phyloP scores from a whole-genome alignment of 768 basidiomycete species.

The Hortiboletus campestris region DNA sequence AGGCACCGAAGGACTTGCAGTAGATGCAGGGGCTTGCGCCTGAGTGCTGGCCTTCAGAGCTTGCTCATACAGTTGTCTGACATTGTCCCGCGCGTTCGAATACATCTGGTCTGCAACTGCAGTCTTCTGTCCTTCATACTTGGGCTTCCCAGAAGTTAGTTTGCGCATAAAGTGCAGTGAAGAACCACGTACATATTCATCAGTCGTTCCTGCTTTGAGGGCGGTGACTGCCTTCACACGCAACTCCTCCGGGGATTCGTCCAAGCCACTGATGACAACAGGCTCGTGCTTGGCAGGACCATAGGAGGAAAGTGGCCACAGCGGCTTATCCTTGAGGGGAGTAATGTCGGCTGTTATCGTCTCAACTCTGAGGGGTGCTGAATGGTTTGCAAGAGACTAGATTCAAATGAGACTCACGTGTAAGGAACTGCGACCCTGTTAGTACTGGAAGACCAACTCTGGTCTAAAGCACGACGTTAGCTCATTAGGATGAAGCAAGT shows the following conservation, averaged over 20 bases:
- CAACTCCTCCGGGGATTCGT: constrained; percentile 79
- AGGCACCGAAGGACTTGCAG: constrained; percentile 17
- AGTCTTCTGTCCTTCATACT: constrained; percentile 59
- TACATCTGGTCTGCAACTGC: constrained; percentile 50
- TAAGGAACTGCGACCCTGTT: constrained; percentile 35
- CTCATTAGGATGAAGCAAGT: constrained; percentile 8
- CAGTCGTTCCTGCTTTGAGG: constrained; percentile 47
- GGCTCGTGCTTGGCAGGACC: constrained; percentile 75
- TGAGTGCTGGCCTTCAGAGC: constrained; percentile 44
- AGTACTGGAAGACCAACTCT: constrained; percentile 39
- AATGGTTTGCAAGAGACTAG: neutral
- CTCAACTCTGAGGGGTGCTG: constrained; percentile 46
- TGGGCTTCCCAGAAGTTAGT: constrained; percentile 35
- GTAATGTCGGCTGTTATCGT: constrained; percentile 64
- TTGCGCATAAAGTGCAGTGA: neutral
- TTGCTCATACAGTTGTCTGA: constrained; percentile 49
- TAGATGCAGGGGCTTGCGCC: constrained; percentile 6
- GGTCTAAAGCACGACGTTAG: constrained; percentile 30
- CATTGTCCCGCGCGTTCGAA: constrained; percentile 48
- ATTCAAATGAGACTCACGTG: constrained; percentile 30
- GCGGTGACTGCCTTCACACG: constrained; percentile 62
- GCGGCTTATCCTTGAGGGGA: constrained; percentile 59
- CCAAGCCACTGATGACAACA: constrained; percentile 59
- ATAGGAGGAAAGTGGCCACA: constrained; percentile 79
- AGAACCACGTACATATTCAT: constrained; percentile 64